Evolutionary conservation across 2,329 filamentous ascomycete species (phyloP).

Genomic region (Phialophora verrucosa): DNA sequence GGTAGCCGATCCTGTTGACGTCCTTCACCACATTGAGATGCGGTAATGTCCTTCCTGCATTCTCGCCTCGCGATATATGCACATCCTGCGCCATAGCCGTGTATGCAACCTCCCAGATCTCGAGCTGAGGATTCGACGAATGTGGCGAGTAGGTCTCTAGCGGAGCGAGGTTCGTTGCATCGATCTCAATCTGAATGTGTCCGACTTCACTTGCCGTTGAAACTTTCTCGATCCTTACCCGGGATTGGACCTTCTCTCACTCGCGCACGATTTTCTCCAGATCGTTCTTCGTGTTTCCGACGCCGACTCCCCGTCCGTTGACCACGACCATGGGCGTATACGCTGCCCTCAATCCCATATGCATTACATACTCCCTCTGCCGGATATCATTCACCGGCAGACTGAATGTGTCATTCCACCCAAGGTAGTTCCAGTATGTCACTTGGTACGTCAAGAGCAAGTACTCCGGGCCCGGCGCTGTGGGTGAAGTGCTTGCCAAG

Average conservation of each 20-base stretch:
- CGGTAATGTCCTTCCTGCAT: constrained; percentile 16
- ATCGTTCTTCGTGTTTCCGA: constrained; percentile 24
- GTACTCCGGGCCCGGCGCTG: constrained; percentile 5
- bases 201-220: not conserved
- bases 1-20: constrained; percentile 9
- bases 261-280: constrained; percentile 8
- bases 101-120: constrained; percentile 18
- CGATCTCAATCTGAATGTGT: not conserved
- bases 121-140: not conserved
- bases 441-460: constrained; percentile 30
- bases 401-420: constrained; percentile 31
- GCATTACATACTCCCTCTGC: constrained; percentile 25
- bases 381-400: constrained; percentile 21
- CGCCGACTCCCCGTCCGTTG: constrained; percentile 23
- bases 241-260: not conserved
- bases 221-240: not conserved
- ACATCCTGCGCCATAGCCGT: constrained; percentile 14
- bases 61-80: constrained; percentile 15
- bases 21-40: constrained; percentile 24
- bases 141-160: not conserved
- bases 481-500: not conserved
- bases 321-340: constrained; percentile 31
- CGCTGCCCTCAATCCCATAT: constrained; percentile 5
- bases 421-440: constrained; percentile 29
- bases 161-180: constrained; percentile 7